phyloP scores from a whole-genome alignment of 1,284 basidiomycete genomes.

The Ustilago xerochloae region DNA sequence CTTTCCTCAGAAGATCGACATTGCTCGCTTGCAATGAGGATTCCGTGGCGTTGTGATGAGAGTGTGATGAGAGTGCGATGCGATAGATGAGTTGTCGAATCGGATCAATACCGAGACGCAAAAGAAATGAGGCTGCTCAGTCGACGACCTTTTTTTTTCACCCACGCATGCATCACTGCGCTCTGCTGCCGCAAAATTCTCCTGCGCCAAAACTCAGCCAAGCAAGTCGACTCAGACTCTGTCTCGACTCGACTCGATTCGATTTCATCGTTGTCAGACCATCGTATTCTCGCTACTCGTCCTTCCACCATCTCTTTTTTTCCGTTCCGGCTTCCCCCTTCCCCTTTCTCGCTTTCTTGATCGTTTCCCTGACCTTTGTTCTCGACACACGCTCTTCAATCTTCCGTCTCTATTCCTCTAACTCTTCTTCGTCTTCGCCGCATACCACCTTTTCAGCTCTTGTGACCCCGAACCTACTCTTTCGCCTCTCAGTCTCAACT shows the following conservation, averaged over 20 bases:
- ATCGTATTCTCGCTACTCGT: conserved; percentile 4
- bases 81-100: not conserved
- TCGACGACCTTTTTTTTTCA: not conserved
- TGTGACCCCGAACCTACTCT: conserved; percentile 4
- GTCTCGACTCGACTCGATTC: no score
- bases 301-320: conserved; percentile 26
- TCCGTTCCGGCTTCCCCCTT: not conserved
- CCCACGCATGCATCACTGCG: not conserved
- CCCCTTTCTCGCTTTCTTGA: not conserved
- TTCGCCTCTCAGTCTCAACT: not conserved
- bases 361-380: not conserved
- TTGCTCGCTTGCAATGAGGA: no score
- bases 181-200: not conserved
- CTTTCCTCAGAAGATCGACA: not conserved
- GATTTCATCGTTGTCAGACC: conserved; percentile 2
- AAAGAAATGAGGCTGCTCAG: not conserved
- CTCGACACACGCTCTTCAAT: not conserved
- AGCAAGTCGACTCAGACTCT: not conserved
- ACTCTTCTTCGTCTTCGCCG: not conserved
- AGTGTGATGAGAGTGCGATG: not conserved
- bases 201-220: not conserved
- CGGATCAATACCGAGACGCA: not conserved
- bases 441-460: not conserved
- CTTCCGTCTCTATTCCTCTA: not conserved
- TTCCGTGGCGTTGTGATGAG: not conserved